Base-by-base conservation (phyloP, 345 rosid genomes). In the Ricinus communis region DNA sequence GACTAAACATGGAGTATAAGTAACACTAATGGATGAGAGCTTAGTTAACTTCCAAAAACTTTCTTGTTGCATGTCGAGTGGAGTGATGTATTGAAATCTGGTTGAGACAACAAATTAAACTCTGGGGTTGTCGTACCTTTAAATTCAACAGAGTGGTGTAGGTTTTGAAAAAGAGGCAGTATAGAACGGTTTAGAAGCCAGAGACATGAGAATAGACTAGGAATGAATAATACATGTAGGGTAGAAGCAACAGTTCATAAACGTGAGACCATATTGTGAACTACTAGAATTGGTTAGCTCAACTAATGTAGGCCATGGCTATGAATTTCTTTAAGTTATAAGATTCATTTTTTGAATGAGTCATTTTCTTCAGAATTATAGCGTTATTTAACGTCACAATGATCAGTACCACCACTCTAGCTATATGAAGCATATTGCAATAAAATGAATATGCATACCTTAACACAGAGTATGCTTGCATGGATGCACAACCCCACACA, bases 81-180 rank as follows among this genome's bases (percentile, higher is more conserved):
- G 65, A 60, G n/a, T n/a, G n/a, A n/a, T n/a, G n/a, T n/a, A n/a
- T n/a, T n/a, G n/a, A 27, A 15, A 14, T 70, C 30, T 30, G 38
- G 65, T 7, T 59, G 55, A 27, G 53, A 11, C 24, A 65, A 28
- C 40, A n/a, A n/a, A n/a, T n/a, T n/a, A n/a, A n/a, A n/a, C 66
- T 59, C 18, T 15, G 61, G 15, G 25, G 43, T 53, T 54, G 58
- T 21, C 58, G n/a, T n/a, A n/a, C n/a, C n/a, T n/a, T n/a, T n/a
- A n/a, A n/a, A n/a, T n/a, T n/a, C n/a, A n/a, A 22, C 25, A 4
- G 43, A 38, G 43, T 38, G 43, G 9, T 38, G 43, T 38, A 9
- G 46, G 65, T n/a, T 60, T 36, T 36, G 46, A 5, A 19, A 36
- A 16, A 7, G 63, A 59, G 21, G 43, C 11, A n/a, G 27, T 21